Conservation (phyloP, 495 filamentous ascomycete genomes). For the Chaetomium cochliodes region DNA sequence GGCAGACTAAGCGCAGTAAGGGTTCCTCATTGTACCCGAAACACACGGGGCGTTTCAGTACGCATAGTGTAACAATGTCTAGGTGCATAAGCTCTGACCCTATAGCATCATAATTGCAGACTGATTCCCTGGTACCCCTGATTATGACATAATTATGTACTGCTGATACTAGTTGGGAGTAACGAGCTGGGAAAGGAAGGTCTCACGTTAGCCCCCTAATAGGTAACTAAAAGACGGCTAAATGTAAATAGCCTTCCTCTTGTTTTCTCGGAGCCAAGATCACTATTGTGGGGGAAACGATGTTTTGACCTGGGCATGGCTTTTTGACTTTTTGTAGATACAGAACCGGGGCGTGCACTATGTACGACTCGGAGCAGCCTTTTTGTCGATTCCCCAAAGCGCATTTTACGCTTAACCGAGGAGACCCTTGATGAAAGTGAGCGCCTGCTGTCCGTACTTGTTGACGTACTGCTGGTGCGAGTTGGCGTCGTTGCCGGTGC, state of each 20-base stretch:
- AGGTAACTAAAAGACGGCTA: too few relatives aligned
- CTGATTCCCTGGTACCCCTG: too few relatives aligned
- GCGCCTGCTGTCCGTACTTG: slow-evolving; percentile 44
- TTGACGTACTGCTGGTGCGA: slow-evolving; percentile 61
- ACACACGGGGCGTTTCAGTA: background rate
- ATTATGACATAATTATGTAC: too few relatives aligned
- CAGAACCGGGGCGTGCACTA: background rate
- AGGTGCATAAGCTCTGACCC: background rate
- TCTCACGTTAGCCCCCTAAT: too few relatives aligned
- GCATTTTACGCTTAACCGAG: background rate
- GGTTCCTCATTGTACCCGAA: background rate
- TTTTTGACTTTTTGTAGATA: background rate
- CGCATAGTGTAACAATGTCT: background rate
- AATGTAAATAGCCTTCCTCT: too few relatives aligned
- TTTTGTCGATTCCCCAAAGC: background rate
- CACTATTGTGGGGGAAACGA: background rate
- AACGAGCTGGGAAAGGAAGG: too few relatives aligned
- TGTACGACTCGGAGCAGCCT: background rate
- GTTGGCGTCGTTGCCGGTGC: slow-evolving; percentile 58
- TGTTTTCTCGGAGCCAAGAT: background rate
- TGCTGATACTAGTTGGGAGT: too few relatives aligned
- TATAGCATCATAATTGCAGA: too few relatives aligned
- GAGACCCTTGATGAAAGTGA: slow-evolving; percentile 34
- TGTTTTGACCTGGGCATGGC: background rate
- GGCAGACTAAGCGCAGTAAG: background rate